phyloP scores from a whole-genome alignment of 2,329 filamentous ascomycete genomes.

The Microsporum ferrugineum region DNA sequence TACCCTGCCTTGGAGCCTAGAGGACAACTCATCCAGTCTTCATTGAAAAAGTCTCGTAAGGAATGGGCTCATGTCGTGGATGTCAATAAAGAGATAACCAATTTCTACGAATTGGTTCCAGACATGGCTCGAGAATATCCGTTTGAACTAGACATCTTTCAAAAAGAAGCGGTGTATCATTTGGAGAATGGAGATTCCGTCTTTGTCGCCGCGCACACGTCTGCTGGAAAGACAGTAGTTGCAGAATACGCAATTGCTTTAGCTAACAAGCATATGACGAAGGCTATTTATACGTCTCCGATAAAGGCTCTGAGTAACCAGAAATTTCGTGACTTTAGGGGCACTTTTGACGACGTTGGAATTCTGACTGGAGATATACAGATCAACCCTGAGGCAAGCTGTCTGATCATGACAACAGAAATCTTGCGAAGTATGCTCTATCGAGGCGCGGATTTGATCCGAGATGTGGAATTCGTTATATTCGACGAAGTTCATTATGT shows the following conservation, averaged over 20 bases:
- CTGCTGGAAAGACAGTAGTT: conserved; percentile 94
- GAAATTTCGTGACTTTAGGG: conserved; percentile 91
- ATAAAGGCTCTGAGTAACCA: conserved; percentile 98
- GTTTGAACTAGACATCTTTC: conserved; percentile 94
- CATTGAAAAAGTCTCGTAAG: conserved; percentile 60
- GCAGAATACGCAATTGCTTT: conserved; percentile 96
- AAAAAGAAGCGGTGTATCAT: conserved; percentile 97
- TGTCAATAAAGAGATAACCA: conserved; percentile 82
- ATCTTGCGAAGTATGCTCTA: conserved; percentile 98
- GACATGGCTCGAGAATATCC: conserved; percentile 96
- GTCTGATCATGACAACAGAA: conserved; percentile 98
- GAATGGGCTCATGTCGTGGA: conserved; percentile 99
- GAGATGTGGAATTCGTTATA: conserved; percentile 96
- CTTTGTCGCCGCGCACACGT: conserved; percentile 95
- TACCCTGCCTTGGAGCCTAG: conserved; percentile 84
- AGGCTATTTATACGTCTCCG: conserved; percentile 96
- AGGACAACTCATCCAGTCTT: conserved; percentile 59
- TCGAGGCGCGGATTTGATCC: conserved; percentile 83
- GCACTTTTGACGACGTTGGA: conserved; percentile 85
- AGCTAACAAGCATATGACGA: conserved; percentile 97
- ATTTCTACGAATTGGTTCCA: conserved; percentile 84
- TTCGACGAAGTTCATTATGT: conserved; percentile 99
- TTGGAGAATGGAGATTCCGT: conserved; percentile 93
- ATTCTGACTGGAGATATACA: conserved; percentile 96
- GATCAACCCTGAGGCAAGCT: conserved; percentile 94